phyloP scores from a whole-genome alignment of 768 basidiomycete genomes.

The Rubroboletus pulcherrimus region DNA sequence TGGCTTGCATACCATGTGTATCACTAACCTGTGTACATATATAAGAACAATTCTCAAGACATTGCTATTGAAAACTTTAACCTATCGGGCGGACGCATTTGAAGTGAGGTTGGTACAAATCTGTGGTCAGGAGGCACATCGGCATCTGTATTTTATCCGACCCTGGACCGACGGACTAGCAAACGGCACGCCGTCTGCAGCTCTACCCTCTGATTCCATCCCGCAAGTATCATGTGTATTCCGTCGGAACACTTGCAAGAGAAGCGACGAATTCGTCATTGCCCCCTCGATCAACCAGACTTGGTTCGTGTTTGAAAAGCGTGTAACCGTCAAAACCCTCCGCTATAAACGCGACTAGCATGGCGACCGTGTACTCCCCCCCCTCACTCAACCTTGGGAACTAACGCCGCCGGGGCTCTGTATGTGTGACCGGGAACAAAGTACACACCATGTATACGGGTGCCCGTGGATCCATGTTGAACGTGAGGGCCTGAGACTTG shows the following conservation, averaged over 20 bases:
- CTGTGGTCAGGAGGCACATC: background rate
- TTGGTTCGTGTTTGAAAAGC: constrained; percentile 1
- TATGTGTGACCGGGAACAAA: background rate
- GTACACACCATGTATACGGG: constrained; percentile 1
- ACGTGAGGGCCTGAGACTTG: constrained; percentile 1
- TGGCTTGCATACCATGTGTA: constrained; percentile 6
- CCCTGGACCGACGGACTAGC: constrained; percentile 10
- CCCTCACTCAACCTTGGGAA: background rate
- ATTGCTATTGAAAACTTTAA: background rate
- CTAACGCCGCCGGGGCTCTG: background rate
- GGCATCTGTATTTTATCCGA: constrained; percentile 6
- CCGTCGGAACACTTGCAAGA: constrained; percentile 10
- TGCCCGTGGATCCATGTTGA: background rate
- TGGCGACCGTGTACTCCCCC: constrained; percentile 1
- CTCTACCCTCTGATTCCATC: constrained; percentile 1
- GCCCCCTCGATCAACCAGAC: background rate
- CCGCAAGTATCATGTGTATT: background rate
- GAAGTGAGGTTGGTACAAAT: background rate
- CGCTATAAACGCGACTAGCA: constrained; percentile 11
- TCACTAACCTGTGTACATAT: background rate
- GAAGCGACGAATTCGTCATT: constrained; percentile 4
- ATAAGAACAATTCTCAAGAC: background rate
- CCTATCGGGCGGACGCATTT: background rate
- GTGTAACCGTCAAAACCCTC: constrained; percentile 9
- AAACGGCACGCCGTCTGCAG: background rate